These are phyloP conservation scores for Rhizopus sp. DNA, from an alignment of 371 early-diverging fungal species.

Conservation along the genomic window DNA sequence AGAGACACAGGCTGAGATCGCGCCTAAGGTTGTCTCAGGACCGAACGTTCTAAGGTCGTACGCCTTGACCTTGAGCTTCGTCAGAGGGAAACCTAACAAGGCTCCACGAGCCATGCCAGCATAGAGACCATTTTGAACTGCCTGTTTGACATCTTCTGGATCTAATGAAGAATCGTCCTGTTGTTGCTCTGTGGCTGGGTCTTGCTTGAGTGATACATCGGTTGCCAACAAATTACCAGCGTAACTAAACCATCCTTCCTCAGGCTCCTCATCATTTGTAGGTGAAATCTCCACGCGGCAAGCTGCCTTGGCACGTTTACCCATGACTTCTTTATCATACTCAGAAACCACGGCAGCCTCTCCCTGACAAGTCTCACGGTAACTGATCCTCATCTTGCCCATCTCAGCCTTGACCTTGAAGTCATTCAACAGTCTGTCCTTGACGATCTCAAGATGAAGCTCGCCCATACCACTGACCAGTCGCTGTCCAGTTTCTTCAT, in stretches of 20 bases:
- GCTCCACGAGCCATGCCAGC: slow-evolving; percentile 81
- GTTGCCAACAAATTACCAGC: slow-evolving; percentile 26
- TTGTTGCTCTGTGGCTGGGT: not conserved
- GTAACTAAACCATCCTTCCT: slow-evolving; percentile 33
- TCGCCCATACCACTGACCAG: slow-evolving; percentile 97
- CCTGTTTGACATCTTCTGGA: slow-evolving; percentile 50
- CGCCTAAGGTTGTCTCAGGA: slow-evolving; percentile 68
- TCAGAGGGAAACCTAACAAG: slow-evolving; percentile 79
- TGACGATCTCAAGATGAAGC: slow-evolving; percentile 91
- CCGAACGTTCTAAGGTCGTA: slow-evolving; percentile 58
- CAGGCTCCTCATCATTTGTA: slow-evolving; percentile 31
- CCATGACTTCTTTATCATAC: slow-evolving; percentile 76
- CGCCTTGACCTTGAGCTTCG: slow-evolving; percentile 62
- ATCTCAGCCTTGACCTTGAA: slow-evolving; percentile 80
- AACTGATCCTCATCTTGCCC: slow-evolving; percentile 88
- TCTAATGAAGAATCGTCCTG: slow-evolving; percentile 8
- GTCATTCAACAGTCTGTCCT: slow-evolving; percentile 77
- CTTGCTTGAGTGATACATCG: not conserved
- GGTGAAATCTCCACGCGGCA: slow-evolving; percentile 60
- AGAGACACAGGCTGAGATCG: slow-evolving; percentile 67
- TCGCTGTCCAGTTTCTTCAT: slow-evolving; percentile 89
- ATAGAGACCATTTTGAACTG: slow-evolving; percentile 71
- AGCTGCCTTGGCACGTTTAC: slow-evolving; percentile 68
- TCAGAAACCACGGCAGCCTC: slow-evolving; percentile 26
- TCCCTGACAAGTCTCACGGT: slow-evolving; percentile 76